Conservation (phyloP, 2,329 filamentous ascomycete genomes). For the Pseudonectria buxi region DNA sequence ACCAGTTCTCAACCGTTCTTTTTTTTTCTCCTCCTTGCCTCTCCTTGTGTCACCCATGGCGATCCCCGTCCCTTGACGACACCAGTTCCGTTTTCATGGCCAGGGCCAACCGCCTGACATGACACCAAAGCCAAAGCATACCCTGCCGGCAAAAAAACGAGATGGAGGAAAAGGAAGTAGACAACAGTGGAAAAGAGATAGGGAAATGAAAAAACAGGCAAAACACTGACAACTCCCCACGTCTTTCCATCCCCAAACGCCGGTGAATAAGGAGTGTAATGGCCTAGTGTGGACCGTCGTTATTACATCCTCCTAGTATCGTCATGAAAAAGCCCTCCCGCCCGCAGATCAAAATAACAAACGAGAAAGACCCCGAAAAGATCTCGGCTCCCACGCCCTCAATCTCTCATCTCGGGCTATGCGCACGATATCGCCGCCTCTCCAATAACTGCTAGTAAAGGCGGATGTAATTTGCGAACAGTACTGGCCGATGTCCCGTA, state of each 20-base stretch:
- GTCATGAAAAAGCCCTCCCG: constrained; percentile 19
- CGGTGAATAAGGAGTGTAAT: constrained; percentile 30
- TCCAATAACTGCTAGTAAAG: too few species aligned
- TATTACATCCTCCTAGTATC: constrained; percentile 31
- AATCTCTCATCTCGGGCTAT: not conserved
- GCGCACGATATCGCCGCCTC: too few species aligned
- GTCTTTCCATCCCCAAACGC: constrained; percentile 25
- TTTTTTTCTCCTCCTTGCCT: constrained; percentile 2
- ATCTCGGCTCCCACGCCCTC: constrained; percentile 3
- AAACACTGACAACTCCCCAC: constrained; percentile 22
- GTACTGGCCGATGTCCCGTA: too few species aligned
- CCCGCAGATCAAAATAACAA: constrained; percentile 15
- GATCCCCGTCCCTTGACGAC: not conserved
- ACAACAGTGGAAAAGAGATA: not conserved
- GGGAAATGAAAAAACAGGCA: constrained; percentile 12
- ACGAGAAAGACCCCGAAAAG: constrained; percentile 5
- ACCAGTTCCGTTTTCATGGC: too few species aligned
- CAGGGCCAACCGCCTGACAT: not conserved
- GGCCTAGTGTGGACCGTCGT: constrained; percentile 28
- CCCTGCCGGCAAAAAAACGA: constrained; percentile 7
- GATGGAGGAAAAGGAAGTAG: not conserved
- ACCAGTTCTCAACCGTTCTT: not conserved
- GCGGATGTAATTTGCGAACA: too few species aligned
- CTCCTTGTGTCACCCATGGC: constrained; percentile 2
- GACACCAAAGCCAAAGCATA: constrained; percentile 7